Evolutionary conservation across 148 eudicot species (phyloP).

Genomic region (Polygonum aviculare): DNA sequence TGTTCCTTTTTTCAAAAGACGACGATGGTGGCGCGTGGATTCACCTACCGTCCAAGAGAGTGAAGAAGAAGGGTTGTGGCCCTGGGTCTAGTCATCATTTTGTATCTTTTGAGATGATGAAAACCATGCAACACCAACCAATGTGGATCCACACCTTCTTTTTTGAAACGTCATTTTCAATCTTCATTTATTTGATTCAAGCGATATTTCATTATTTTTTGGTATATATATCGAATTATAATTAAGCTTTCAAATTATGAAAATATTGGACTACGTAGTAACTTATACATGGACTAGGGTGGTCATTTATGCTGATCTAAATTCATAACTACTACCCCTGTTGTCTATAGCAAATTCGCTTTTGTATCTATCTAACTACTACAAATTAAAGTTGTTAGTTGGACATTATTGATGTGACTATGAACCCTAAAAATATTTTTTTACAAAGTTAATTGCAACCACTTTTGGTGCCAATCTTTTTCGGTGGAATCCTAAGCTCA

Average conservation of each 20-base stretch:
- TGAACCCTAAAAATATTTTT: not conserved
- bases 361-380: not conserved
- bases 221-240: too few relatives aligned
- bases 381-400: not conserved
- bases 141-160: not conserved
- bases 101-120: not conserved
- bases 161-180: not conserved
- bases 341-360: not conserved
- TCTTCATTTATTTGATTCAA: not conserved
- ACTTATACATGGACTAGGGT: not conserved
- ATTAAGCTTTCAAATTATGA: not conserved
- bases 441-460: not conserved
- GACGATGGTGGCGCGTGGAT: not conserved
- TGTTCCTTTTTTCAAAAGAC: too few relatives aligned
- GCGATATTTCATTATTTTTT: not conserved
- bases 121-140: slow-evolving; percentile 6
- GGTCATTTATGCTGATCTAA: not conserved
- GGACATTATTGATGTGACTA: not conserved
- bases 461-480: too few relatives aligned
- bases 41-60: not conserved
- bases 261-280: not conserved
- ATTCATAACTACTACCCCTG: not conserved
- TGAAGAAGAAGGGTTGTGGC: not conserved
- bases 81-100: not conserved
- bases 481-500: not conserved